These are phyloP conservation scores for Seiridium cupressi DNA, from an alignment of 2,329 filamentous ascomycete species.

Conservation along the genomic window DNA sequence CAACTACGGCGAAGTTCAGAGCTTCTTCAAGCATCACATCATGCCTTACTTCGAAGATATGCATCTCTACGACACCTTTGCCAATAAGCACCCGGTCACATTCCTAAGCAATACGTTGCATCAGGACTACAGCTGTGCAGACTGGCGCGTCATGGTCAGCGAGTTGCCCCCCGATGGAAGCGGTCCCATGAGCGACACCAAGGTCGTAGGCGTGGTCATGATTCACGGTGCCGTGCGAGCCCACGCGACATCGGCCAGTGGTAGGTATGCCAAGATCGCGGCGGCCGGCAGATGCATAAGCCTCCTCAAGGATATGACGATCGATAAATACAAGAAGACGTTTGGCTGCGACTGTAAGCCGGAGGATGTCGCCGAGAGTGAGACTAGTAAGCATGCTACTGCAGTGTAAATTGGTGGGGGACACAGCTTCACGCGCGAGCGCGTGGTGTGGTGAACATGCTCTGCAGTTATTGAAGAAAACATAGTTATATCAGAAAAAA, in stretches of 20 bases:
- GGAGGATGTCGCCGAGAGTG: constrained; percentile 13
- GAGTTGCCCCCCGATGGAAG: constrained; percentile 42
- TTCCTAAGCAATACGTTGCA: constrained; percentile 65
- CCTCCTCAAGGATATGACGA: constrained; percentile 39
- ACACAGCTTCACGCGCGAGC: no score
- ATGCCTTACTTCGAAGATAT: constrained; percentile 82
- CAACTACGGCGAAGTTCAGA: constrained; percentile 68
- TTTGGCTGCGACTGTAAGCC: constrained; percentile 64
- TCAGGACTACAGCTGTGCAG: constrained; percentile 61
- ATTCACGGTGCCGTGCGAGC: constrained; percentile 72
- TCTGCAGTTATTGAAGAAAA: no score
- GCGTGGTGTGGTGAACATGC: no score
- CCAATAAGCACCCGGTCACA: constrained; percentile 82
- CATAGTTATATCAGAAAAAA: background rate
- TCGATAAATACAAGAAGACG: constrained; percentile 56
- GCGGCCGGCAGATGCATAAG: constrained; percentile 60
- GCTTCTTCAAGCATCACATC: constrained; percentile 76
- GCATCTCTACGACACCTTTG: constrained; percentile 81
- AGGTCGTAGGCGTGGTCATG: constrained; percentile 70
- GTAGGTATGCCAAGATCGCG: constrained; percentile 70
- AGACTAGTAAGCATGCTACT: constrained; percentile 10
- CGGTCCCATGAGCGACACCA: constrained; percentile 35
- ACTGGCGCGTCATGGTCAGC: constrained; percentile 53
- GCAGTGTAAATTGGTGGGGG: background rate
- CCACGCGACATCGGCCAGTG: constrained; percentile 58